Base-by-base conservation (phyloP, 805 yeast genomes). In the Alloascoidea hylecoeti region DNA sequence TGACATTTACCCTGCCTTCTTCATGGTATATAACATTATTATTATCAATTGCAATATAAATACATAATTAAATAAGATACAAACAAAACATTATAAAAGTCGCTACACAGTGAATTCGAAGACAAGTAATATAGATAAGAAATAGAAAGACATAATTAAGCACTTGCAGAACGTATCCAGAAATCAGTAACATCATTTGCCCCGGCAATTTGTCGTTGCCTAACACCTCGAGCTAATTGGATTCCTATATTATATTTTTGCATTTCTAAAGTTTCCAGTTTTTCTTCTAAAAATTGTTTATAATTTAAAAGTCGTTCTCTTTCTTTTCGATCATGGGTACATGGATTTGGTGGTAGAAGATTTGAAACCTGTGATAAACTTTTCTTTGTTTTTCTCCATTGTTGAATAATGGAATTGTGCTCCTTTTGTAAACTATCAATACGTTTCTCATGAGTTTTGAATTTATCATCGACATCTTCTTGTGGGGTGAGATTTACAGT, bases 291-390 rank as follows among this genome's bases (percentile, higher is more conserved):
- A 6, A 12, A n/a, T 6, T 34, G 19, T 12, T 18, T 14, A 6
- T 14, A 12, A n/a, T 16, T 17, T 14, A 16, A 5, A 5, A 34
- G 16, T 18, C 15, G 9, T 14, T 17, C 13, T 9, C 36, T 12
- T 34, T 34, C 36, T 14, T 18, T 34, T n/a, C 9, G 17, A 18
- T 34, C 30, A 14, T 34, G 36, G 13, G 36, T 34, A 34, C 36
- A 34, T 9, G 36, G 36, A 34, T 34, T 34, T 14, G 36, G 36
- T 9, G 36, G 36, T 16, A 34, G 16, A 6, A 34, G 16, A 23
- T 23, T 23, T n/a, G 9, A 9, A 9, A 23, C 30, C 30, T 9
- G n/a, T n/a, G 9, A 9, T 23, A 23, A 23, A 9, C n/a, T n/a
- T 23, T n/a, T 23, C 30, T 23, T 23, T 23, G n/a, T 9, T 23